Percentiles rank a stretch among this genome's conserved stretches.
These are phyloP conservation scores for Solanum pimpinellifolium DNA, from an alignment of 257 asterid species.

Conservation along the genomic window DNA sequence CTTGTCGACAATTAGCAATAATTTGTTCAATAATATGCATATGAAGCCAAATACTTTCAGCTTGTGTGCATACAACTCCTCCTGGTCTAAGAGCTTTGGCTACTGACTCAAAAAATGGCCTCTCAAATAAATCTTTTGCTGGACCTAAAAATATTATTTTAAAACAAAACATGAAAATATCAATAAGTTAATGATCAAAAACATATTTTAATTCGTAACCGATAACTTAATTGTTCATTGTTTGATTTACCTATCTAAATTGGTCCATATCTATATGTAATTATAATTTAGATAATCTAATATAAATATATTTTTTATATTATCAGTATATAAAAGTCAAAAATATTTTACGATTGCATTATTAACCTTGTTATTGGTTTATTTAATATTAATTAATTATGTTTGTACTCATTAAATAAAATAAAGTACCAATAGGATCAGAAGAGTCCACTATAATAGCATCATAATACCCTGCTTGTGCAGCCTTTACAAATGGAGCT, in stretches of 20 bases:
- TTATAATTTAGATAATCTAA: too few species aligned
- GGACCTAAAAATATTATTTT: slow-evolving; percentile 41
- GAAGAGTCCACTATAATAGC: slow-evolving; percentile 8
- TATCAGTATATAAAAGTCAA: too few species aligned
- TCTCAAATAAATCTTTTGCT: slow-evolving; percentile 90
- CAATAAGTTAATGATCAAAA: too few species aligned
- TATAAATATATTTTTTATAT: too few species aligned
- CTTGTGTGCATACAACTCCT: slow-evolving; percentile 94
- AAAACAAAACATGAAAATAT: not conserved
- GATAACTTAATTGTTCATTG: too few species aligned
- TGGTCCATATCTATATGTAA: too few species aligned
- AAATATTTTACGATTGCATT: too few species aligned
- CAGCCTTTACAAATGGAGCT: slow-evolving; percentile 7
- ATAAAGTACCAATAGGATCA: slow-evolving; percentile 6
- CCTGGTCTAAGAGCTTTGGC: slow-evolving; percentile 90
- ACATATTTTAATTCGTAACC: too few species aligned
- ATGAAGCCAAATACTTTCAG: slow-evolving; percentile 99
- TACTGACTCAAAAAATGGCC: slow-evolving; percentile 79
- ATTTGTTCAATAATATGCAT: slow-evolving; percentile 91
- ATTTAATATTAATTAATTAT: not conserved
- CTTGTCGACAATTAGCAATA: slow-evolving; percentile 69
- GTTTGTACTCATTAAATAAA: not conserved
- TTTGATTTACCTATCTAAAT: too few species aligned
- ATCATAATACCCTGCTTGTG: not conserved
- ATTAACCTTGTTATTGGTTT: not conserved